Evolutionary conservation across 805 yeast species (phyloP).

Genomic region (Yarrowia sp.): DNA sequence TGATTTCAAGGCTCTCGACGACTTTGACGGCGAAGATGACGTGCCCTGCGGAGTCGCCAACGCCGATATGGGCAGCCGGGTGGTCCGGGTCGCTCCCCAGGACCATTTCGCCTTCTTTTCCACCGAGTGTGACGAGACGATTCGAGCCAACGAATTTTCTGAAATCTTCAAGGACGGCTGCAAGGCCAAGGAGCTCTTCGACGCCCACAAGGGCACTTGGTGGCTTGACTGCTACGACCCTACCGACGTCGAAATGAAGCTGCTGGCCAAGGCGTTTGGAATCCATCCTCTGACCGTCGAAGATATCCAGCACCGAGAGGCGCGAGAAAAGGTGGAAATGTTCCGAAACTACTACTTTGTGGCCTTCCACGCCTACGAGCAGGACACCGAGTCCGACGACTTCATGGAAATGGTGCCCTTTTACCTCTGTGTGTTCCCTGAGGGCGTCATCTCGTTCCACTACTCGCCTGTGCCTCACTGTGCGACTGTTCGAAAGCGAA

Average conservation of each 20-base stretch:
- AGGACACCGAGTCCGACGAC: conserved; percentile 80
- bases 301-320: conserved; percentile 94
- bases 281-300: conserved; percentile 98
- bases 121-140: conserved; percentile 81
- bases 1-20: conserved; percentile 21
- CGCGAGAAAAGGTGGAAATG: conserved; percentile 95
- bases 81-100: conserved; percentile 54
- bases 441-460: conserved; percentile 67
- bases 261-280: conserved; percentile 90
- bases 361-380: conserved; percentile 95
- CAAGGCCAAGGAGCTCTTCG: conserved; percentile 72
- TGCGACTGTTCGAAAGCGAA: conserved; percentile 67
- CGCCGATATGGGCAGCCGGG: neutral
- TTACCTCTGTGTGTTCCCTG: conserved; percentile 66
- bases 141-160: conserved; percentile 87
- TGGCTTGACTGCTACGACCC: conserved; percentile 96
- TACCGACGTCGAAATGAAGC: conserved; percentile 92
- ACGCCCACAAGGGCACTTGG: conserved; percentile 88
- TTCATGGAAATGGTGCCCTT: conserved; percentile 70
- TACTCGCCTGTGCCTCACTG: conserved; percentile 65
- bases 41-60: conserved; percentile 2
- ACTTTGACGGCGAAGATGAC: conserved; percentile 15
- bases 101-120: conserved; percentile 85
- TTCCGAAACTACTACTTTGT: conserved; percentile 91
- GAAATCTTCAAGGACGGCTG: conserved; percentile 67